Base-by-base conservation (phyloP, 805 yeast genomes). In the Alloascoidea hylecoeti region DNA sequence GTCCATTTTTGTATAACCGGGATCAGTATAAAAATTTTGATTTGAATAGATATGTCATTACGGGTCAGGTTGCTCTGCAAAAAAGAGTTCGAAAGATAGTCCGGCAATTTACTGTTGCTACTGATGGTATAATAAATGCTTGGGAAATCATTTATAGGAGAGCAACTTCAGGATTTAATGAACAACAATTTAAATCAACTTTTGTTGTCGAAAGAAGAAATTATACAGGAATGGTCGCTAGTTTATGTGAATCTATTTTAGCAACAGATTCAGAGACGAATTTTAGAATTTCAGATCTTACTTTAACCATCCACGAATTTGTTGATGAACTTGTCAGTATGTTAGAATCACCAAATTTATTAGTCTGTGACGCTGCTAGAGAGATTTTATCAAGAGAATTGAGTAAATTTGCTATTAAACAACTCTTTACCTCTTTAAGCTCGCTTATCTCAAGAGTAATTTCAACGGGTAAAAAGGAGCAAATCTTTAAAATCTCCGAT, bases 61-160 rank as follows among this genome's bases (percentile, higher is more conserved):
- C 83, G 1, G 88, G 92, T 18, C 66, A 76, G 15, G 75, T 79
- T 18, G 86, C 94, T 0, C 63, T 79, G 27, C 86, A 81, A 49
- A 78, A 80, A 50, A 69, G 74, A 41, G 56, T 80, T 38, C 64
- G 81, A 50, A 67, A 51, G 41, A 44, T 49, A 33, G 47, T 60
- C 37, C 44, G 52, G 34, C 44, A 45, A 4, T 46, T 55, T 12
- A 42, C 45, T n/a, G 44, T 39, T 3, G 56, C 64, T 5, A 51
- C 57, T 3, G 37, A 43, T 5, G 63, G 70, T 2, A 49, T 68
- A 18, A 42, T 64, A 2, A 55, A 52, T 13, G 59, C 60, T 3
- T 69, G 71, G 72, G 45, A 49, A 2, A 43, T 60, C 28, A 66
- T 76, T 41, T 75, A 66, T 48, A 61, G 62, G 23, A 52, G 72